A percentile compares a stretch with the other conserved stretches of the same genome.
These are phyloP conservation scores for Zasmidium citrigriseum DNA, from an alignment of 2,329 filamentous ascomycete genomes.

Conservation along the genomic window DNA sequence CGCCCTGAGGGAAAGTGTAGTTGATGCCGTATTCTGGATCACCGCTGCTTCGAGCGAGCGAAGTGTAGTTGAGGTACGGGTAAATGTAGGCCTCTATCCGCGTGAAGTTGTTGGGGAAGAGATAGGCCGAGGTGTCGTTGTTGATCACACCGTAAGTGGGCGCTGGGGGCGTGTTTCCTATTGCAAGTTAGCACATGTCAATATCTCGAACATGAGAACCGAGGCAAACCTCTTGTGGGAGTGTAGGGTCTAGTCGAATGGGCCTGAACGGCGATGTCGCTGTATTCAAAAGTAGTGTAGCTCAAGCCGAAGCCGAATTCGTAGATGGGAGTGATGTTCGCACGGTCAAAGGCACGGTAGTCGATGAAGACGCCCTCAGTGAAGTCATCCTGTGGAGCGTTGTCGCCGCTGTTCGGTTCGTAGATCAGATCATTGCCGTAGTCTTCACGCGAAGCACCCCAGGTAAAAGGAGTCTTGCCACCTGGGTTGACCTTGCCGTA, in stretches of 20 bases:
- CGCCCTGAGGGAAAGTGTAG: constrained; percentile 59
- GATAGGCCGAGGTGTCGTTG: constrained; percentile 64
- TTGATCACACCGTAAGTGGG: constrained; percentile 66
- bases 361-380: constrained; percentile 80
- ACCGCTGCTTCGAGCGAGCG: constrained; percentile 57
- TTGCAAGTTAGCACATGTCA: not conserved
- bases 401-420: constrained; percentile 66
- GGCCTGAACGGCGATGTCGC: constrained; percentile 62
- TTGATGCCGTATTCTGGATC: constrained; percentile 63
- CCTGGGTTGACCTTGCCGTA: constrained; percentile 78
- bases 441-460: constrained; percentile 66
- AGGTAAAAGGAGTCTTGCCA: constrained; percentile 70
- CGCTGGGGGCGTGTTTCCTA: constrained; percentile 63
- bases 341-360: constrained; percentile 72
- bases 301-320: constrained; percentile 76
- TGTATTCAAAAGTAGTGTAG: constrained; percentile 78
- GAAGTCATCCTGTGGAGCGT: constrained; percentile 71
- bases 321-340: constrained; percentile 67
- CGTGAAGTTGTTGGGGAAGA: constrained; percentile 64
- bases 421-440: constrained; percentile 71
- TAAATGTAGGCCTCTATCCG: constrained; percentile 64
- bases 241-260: constrained; percentile 54
- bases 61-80: constrained; percentile 68
- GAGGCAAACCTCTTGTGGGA: constrained; percentile 52
- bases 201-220: too few relatives aligned